A percentile compares a stretch with the other conserved stretches of the same genome.
Conservation (phyloP, 768 basidiomycete species). For the Rubroboletus pulcherrimus region DNA sequence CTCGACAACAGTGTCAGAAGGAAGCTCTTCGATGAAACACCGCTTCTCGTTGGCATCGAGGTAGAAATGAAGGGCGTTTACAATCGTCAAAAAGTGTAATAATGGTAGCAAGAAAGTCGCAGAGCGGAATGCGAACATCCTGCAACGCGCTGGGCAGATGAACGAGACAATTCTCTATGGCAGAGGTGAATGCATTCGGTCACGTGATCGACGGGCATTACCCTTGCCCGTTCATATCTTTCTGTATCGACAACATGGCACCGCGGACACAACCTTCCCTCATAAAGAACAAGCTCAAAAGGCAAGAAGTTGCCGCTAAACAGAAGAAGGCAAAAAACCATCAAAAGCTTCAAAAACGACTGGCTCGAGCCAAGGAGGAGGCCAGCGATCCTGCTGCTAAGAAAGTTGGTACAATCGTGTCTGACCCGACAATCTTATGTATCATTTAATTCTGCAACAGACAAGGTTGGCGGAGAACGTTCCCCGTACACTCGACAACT, state of each 20-base stretch:
- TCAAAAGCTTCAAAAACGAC: conserved; percentile 73
- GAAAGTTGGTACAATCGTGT: conserved; percentile 50
- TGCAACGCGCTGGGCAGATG: neutral
- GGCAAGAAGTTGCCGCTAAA: conserved; percentile 73
- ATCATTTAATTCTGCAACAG: conserved; percentile 41
- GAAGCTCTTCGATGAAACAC: conserved; percentile 96
- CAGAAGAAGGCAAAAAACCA: conserved; percentile 75
- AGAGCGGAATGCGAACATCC: conserved; percentile 25
- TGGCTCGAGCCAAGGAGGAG: conserved; percentile 76
- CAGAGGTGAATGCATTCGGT: neutral
- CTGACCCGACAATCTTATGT: neutral
- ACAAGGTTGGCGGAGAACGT: conserved; percentile 82
- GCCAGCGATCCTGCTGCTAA: conserved; percentile 71
- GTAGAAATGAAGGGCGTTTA: conserved; percentile 91
- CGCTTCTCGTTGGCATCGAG: conserved; percentile 89
- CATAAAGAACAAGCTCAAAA: conserved; percentile 86
- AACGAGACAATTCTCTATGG: neutral
- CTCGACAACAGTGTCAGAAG: conserved; percentile 92
- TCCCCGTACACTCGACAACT: conserved; percentile 91
- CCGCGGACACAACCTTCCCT: conserved; percentile 58
- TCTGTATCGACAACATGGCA: conserved; percentile 40
- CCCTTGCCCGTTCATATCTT: neutral
- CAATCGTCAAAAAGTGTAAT: conserved; percentile 40
- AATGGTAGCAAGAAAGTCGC: conserved; percentile 34
- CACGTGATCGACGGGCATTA: conserved; percentile 15